These are phyloP conservation scores for Euphorbia schlechtendalii DNA, from an alignment of 441 rosid genomes.

Conservation along the genomic window DNA sequence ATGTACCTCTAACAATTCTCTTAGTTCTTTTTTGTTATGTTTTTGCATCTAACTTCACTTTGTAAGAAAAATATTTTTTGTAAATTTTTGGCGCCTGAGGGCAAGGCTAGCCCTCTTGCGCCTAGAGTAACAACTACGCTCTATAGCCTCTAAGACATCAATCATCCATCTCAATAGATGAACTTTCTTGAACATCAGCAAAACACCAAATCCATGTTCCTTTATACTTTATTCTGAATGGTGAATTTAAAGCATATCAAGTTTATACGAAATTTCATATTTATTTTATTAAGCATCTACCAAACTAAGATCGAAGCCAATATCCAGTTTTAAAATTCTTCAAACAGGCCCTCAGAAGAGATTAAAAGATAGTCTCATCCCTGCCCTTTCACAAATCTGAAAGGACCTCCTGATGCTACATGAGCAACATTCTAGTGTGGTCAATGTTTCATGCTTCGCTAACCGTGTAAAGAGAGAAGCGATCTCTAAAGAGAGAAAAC, in stretches of 20 bases:
- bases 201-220: not conserved
- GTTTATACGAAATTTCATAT: not conserved
- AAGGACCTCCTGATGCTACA: not conserved
- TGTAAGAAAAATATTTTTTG: too few relatives aligned
- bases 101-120: too few relatives aligned
- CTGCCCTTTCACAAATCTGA: not conserved
- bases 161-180: not conserved
- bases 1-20: too few relatives aligned
- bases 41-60: too few relatives aligned
- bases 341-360: not conserved
- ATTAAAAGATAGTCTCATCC: not conserved
- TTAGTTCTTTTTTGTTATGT: too few relatives aligned
- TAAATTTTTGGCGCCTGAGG: too few relatives aligned
- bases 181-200: not conserved
- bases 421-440: not conserved
- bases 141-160: too few relatives aligned
- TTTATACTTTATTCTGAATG: not conserved
- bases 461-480: too few relatives aligned
- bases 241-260: not conserved
- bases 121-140: too few relatives aligned
- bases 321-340: not conserved
- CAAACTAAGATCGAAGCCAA: slow-evolving; percentile 3
- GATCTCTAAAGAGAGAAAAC: not conserved
- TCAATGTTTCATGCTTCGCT: not conserved
- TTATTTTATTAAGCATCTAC: not conserved